Percentiles rank a stretch among this genome's conserved stretches.
These are phyloP conservation scores for Cokeromyces recurvatus DNA, from an alignment of 371 early-diverging fungal species.

Conservation along the genomic window DNA sequence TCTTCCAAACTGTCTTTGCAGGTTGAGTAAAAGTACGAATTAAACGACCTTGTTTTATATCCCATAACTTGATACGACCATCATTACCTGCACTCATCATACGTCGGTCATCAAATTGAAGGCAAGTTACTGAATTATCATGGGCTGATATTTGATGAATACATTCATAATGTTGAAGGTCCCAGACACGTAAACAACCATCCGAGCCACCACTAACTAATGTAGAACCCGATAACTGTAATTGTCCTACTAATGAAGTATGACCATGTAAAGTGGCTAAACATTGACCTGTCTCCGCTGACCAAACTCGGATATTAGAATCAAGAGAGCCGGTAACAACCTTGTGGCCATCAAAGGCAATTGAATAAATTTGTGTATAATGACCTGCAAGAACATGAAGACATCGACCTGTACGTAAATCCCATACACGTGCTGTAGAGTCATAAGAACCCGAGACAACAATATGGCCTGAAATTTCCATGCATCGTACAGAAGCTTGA, in stretches of 20 bases:
- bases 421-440: slow-evolving; percentile 86
- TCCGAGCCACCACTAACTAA: slow-evolving; percentile 87
- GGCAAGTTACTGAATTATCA: slow-evolving; percentile 79
- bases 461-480: slow-evolving; percentile 73
- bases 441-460: slow-evolving; percentile 92
- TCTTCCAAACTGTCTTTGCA: slow-evolving; percentile 60
- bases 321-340: slow-evolving; percentile 77
- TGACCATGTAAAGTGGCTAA: slow-evolving; percentile 70
- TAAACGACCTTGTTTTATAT: slow-evolving; percentile 68
- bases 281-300: slow-evolving; percentile 55
- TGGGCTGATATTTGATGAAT: slow-evolving; percentile 74
- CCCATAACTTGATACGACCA: slow-evolving; percentile 85
- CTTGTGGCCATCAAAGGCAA: slow-evolving; percentile 66
- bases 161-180: slow-evolving; percentile 62
- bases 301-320: slow-evolving; percentile 71
- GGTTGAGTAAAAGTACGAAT: slow-evolving; percentile 62
- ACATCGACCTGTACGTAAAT: slow-evolving; percentile 65
- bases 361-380: slow-evolving; percentile 60
- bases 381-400: slow-evolving; percentile 69
- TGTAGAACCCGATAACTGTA: slow-evolving; percentile 68
- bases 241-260: slow-evolving; percentile 81
- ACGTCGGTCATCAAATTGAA: slow-evolving; percentile 79
- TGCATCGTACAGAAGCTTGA: slow-evolving; percentile 77
- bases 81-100: slow-evolving; percentile 85
- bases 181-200: slow-evolving; percentile 86